phyloP scores from a whole-genome alignment of 352 stramenopile species.

The Ochromonadaceae sp. region DNA sequence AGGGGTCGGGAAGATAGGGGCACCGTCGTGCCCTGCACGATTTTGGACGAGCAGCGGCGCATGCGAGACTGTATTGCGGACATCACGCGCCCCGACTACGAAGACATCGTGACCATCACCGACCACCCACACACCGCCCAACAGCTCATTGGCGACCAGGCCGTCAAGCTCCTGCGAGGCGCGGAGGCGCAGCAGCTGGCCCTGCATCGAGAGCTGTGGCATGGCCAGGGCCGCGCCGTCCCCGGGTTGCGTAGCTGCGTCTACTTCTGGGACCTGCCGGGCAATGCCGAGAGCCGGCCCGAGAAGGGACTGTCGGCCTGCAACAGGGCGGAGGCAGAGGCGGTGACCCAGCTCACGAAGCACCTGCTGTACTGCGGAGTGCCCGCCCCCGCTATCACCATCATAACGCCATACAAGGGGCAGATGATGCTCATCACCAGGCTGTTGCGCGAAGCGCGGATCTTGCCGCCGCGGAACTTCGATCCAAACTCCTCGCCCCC shows the following conservation, averaged over 20 bases:
- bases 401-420: constrained; percentile 13
- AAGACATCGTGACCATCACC: neutral
- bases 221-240: neutral
- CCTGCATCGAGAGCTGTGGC: too few relatives aligned
- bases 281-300: neutral
- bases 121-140: neutral
- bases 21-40: neutral
- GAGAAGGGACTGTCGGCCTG: constrained; percentile 9
- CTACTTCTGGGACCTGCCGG: constrained; percentile 2
- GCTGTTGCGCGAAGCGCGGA: too few relatives aligned
- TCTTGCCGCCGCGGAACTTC: too few relatives aligned
- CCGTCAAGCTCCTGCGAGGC: too few relatives aligned
- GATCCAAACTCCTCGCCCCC: neutral
- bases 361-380: neutral
- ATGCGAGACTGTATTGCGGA: neutral
- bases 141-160: neutral
- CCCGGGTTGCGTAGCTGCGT: neutral
- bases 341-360: neutral
- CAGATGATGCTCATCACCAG: neutral
- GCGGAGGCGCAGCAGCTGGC: too few relatives aligned
- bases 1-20: neutral
- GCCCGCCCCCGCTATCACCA: neutral
- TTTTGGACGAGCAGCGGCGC: constrained; percentile 6
- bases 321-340: constrained; percentile 10
- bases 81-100: neutral